Evolutionary conservation across 2,329 filamentous ascomycete species (phyloP).

Genomic region (Fusarium anguioides): DNA sequence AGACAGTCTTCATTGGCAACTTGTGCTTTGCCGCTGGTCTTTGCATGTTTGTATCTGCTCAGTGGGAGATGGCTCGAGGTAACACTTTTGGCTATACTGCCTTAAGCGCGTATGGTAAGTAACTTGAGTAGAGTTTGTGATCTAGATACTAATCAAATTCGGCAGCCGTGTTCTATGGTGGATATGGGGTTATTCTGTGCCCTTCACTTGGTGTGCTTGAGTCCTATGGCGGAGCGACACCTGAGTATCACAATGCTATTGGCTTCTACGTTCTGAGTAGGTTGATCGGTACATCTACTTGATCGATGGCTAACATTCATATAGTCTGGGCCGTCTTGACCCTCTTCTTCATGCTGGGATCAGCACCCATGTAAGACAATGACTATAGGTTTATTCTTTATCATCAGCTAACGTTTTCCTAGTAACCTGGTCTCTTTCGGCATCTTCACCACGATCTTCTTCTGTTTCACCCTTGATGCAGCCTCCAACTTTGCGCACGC

Average conservation of each 20-base stretch:
- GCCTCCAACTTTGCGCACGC: slow-evolving; percentile 40
- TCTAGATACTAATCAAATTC: fast-evolving
- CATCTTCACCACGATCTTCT: slow-evolving; percentile 41
- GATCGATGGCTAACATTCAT: background rate
- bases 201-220: slow-evolving; percentile 42
- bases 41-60: slow-evolving; percentile 45
- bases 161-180: slow-evolving; percentile 45
- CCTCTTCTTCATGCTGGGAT: slow-evolving; percentile 44
- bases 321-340: slow-evolving; percentile 46
- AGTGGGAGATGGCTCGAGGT: slow-evolving; percentile 46
- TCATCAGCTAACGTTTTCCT: background rate
- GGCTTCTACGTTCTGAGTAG: slow-evolving; percentile 46
- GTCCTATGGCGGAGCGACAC: slow-evolving; percentile 42
- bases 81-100: slow-evolving; percentile 47
- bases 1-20: slow-evolving; percentile 46
- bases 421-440: slow-evolving; percentile 45
- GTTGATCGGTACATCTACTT: background rate
- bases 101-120: slow-evolving; percentile 44
- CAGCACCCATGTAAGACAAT: slow-evolving; percentile 32
- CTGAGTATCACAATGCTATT: slow-evolving; percentile 46
- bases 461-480: slow-evolving; percentile 44
- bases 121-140: fast-evolving
- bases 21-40: slow-evolving; percentile 46
- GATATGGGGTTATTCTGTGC: slow-evolving; percentile 43
- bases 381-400: fast-evolving